Conservation (phyloP, 306 rosid species). For the Purshia tridentata region DNA sequence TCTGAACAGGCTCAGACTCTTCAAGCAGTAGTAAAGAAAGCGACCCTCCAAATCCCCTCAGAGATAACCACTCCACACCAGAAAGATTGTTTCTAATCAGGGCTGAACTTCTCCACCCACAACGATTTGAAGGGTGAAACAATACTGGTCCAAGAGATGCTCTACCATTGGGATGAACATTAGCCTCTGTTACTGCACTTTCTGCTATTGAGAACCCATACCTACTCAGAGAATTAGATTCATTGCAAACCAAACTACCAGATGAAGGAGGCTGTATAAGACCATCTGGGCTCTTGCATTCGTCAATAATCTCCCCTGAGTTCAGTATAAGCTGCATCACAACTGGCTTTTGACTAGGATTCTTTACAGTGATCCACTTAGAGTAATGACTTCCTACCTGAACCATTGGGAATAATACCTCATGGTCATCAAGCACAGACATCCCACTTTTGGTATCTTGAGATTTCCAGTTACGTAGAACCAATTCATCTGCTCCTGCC, state of each 20-base stretch:
- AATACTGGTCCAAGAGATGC: slow-evolving; percentile 77
- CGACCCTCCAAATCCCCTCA: slow-evolving; percentile 78
- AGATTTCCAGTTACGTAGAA: slow-evolving; percentile 86
- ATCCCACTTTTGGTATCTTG: slow-evolving; percentile 49
- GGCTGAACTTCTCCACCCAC: slow-evolving; percentile 87
- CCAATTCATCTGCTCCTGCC: slow-evolving; percentile 61
- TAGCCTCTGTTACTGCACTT: slow-evolving; percentile 73
- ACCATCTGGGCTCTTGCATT: slow-evolving; percentile 60
- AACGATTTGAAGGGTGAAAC: slow-evolving; percentile 71
- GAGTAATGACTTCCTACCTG: slow-evolving; percentile 76
- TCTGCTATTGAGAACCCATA: slow-evolving; percentile 82
- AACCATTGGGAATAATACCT: slow-evolving; percentile 64
- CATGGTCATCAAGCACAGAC: slow-evolving; percentile 76
- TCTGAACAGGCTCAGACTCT: slow-evolving; percentile 52
- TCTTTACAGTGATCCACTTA: slow-evolving; percentile 72
- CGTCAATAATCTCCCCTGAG: slow-evolving; percentile 66
- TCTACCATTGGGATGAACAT: slow-evolving; percentile 60
- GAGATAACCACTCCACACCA: slow-evolving; percentile 80
- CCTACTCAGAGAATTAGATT: slow-evolving; percentile 52
- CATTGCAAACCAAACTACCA: slow-evolving; percentile 53
- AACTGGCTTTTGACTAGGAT: slow-evolving; percentile 82
- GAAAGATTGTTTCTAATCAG: slow-evolving; percentile 91
- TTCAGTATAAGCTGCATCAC: slow-evolving; percentile 85
- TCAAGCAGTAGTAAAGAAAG: slow-evolving; percentile 68
- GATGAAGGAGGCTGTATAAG: slow-evolving; percentile 62